Percentiles rank a stretch among this genome's conserved stretches.
Conservation (phyloP, 768 basidiomycete genomes). For the Psilocybe tampanensis region DNA sequence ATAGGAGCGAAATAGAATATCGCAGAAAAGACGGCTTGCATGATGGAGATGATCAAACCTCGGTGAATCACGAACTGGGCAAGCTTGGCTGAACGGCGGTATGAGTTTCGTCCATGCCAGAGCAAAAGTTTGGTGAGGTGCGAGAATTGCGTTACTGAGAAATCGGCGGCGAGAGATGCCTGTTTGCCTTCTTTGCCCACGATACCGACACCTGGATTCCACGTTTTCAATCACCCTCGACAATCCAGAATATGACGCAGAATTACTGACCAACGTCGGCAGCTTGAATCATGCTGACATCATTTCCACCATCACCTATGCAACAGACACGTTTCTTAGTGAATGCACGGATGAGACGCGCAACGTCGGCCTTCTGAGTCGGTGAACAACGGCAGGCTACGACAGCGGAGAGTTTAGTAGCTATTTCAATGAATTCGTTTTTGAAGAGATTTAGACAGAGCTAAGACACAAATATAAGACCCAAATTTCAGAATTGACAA, state of each 20-base stretch:
- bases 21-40: conserved; percentile 95
- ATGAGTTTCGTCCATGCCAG: conserved; percentile 99
- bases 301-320: conserved; percentile 98
- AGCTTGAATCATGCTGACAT: conserved; percentile 99
- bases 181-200: conserved; percentile 99
- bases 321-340: conserved; percentile 98
- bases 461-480: conserved; percentile 38
- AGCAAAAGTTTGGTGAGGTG: conserved; percentile 93
- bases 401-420: conserved; percentile 94
- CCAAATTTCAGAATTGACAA: neutral
- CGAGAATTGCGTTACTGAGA: conserved; percentile 97
- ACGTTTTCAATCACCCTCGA: neutral
- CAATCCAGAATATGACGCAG: neutral
- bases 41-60: conserved; percentile 94
- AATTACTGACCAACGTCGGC: conserved; percentile 88
- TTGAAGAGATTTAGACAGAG: conserved; percentile 90
- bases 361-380: conserved; percentile 98
- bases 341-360: conserved; percentile 84
- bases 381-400: conserved; percentile 98
- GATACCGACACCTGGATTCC: conserved; percentile 83
- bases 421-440: conserved; percentile 93
- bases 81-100: conserved; percentile 95
- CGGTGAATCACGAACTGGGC: conserved; percentile 99
- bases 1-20: conserved; percentile 96
- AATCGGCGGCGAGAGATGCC: conserved; percentile 98